phyloP scores from a whole-genome alignment of 2,329 filamentous ascomycete species.

The Kalaharituber pfeilii region DNA sequence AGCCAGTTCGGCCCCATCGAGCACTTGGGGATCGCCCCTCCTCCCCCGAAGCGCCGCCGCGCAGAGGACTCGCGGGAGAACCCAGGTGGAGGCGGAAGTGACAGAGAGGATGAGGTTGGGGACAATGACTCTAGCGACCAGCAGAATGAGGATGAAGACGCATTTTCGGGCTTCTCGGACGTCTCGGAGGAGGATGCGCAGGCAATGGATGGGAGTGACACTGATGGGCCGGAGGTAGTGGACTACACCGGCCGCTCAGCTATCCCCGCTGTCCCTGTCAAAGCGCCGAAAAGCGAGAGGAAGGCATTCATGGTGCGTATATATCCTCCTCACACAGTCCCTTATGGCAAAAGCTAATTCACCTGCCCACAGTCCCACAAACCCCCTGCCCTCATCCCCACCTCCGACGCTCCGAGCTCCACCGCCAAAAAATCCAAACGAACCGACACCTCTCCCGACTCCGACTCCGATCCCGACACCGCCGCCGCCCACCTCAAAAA shows the following conservation, averaged over 20 bases:
- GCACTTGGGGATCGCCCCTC: slow-evolving; percentile 23
- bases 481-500: slow-evolving; percentile 61
- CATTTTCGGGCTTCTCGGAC: slow-evolving; percentile 46
- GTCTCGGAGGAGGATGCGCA: slow-evolving; percentile 31
- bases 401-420: slow-evolving; percentile 21
- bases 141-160: neutral
- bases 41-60: neutral
- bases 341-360: slow-evolving; percentile 6
- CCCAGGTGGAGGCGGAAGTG: neutral
- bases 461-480: slow-evolving; percentile 39
- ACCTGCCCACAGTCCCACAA: slow-evolving; percentile 18
- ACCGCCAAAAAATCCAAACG: slow-evolving; percentile 25
- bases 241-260: slow-evolving; percentile 35
- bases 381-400: slow-evolving; percentile 36
- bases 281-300: slow-evolving; percentile 43
- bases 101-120: neutral
- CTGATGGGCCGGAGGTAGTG: slow-evolving; percentile 39
- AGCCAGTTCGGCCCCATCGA: slow-evolving; percentile 63
- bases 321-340: slow-evolving; percentile 4
- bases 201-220: slow-evolving; percentile 16
- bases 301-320: slow-evolving; percentile 62
- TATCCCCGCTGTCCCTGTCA: slow-evolving; percentile 23
- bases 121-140: neutral
- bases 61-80: slow-evolving; percentile 17
- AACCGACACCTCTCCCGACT: slow-evolving; percentile 26